phyloP scores from a whole-genome alignment of 2,329 filamentous ascomycete species.

The Penicillium capsulatum region DNA sequence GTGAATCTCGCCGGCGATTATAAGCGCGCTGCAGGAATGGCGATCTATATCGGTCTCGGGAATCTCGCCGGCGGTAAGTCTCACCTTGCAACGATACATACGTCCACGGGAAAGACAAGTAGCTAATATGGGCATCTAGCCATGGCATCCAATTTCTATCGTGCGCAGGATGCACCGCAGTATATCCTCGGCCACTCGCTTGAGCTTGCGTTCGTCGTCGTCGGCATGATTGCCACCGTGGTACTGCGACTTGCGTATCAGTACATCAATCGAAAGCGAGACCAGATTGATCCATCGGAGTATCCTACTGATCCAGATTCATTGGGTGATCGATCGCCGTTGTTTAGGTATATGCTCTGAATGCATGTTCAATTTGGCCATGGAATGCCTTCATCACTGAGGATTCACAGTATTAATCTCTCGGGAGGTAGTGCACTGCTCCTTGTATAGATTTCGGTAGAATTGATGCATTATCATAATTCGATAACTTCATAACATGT shows the following conservation, averaged over 20 bases:
- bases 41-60: slow-evolving; percentile 59
- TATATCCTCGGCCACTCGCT: slow-evolving; percentile 51
- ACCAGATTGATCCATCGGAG: slow-evolving; percentile 41
- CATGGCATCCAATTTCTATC: slow-evolving; percentile 70
- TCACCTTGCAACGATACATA: background rate
- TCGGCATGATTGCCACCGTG: slow-evolving; percentile 45
- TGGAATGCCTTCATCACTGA: too few relatives aligned
- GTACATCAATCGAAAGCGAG: slow-evolving; percentile 57
- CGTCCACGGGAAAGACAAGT: too few relatives aligned
- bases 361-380: too few relatives aligned
- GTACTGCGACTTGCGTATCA: slow-evolving; percentile 51
- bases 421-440: too few relatives aligned
- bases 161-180: slow-evolving; percentile 46
- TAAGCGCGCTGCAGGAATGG: slow-evolving; percentile 59
- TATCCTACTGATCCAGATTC: slow-evolving; percentile 53
- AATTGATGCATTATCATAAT: too few relatives aligned
- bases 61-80: slow-evolving; percentile 44
- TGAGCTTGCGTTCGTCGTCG: slow-evolving; percentile 49
- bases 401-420: too few relatives aligned
- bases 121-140: slow-evolving; percentile 38
- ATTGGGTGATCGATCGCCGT: slow-evolving; percentile 58
- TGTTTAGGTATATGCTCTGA: slow-evolving; percentile 56
- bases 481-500: too few relatives aligned
- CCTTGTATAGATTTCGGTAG: too few relatives aligned
- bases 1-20: slow-evolving; percentile 57